Percentiles rank a stretch among this genome's conserved stretches.
Conservation (phyloP, 768 basidiomycete genomes). For the Candolleomyces aberdarensis region DNA sequence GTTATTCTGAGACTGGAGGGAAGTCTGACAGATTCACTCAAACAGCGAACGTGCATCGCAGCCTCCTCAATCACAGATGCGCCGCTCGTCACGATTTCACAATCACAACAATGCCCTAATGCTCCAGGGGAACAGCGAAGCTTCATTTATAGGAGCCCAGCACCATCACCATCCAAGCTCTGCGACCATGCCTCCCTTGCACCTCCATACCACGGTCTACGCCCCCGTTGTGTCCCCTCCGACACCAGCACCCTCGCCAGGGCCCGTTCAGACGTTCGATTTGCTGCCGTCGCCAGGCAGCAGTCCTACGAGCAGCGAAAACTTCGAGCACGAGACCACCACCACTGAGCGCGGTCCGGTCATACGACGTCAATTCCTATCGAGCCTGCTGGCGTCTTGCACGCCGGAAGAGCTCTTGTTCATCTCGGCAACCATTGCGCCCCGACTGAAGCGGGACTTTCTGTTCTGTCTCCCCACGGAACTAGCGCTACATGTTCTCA, state of each 20-base stretch:
- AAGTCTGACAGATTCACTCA: no score
- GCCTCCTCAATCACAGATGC: no score
- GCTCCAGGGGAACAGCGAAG: no score
- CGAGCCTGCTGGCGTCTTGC: conserved; percentile 49
- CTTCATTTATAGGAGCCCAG: neutral
- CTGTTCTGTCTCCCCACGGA: conserved; percentile 45
- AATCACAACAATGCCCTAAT: no score
- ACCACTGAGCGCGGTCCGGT: conserved; percentile 23
- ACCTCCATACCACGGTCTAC: conserved; percentile 29
- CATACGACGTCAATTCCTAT: conserved; percentile 50
- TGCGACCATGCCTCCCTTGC: neutral
- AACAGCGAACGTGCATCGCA: no score
- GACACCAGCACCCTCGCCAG: conserved; percentile 61
- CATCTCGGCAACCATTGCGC: conserved; percentile 61
- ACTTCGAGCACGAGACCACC: neutral
- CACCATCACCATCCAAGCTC: neutral
- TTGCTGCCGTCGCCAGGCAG: conserved; percentile 10
- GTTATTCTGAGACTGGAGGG: no score
- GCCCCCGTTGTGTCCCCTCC: conserved; percentile 57
- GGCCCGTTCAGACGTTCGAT: conserved; percentile 21
- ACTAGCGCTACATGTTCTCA: conserved; percentile 69
- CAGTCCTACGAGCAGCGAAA: neutral
- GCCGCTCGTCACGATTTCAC: no score
- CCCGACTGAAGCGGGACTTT: conserved; percentile 64
- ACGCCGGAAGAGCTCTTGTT: conserved; percentile 61